phyloP scores from a whole-genome alignment of 2,329 filamentous ascomycete species.

The Aspergillus novofumigatus region DNA sequence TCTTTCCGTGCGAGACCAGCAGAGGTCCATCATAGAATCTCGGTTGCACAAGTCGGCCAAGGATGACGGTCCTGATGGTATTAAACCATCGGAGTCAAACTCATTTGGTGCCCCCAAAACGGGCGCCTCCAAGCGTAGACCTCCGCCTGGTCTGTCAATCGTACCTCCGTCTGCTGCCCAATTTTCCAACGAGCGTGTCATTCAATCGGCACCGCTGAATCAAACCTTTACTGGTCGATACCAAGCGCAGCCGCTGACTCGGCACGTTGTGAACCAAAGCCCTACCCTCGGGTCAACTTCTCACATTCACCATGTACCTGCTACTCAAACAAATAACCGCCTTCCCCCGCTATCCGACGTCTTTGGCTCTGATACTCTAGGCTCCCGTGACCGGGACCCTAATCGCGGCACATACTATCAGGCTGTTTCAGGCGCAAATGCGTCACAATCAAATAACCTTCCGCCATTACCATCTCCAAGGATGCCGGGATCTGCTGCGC shows the following conservation, averaged over 20 bases:
- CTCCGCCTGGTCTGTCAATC: slow-evolving; percentile 85
- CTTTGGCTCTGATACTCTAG: slow-evolving; percentile 72
- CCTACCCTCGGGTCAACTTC: slow-evolving; percentile 78
- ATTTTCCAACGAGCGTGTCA: slow-evolving; percentile 89
- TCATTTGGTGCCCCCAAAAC: slow-evolving; percentile 34
- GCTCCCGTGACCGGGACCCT: slow-evolving; percentile 35
- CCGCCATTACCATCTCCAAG: slow-evolving; percentile 74
- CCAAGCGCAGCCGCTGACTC: slow-evolving; percentile 68
- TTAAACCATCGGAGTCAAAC: slow-evolving; percentile 51
- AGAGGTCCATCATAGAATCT: slow-evolving; percentile 90
- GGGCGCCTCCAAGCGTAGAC: slow-evolving; percentile 50
- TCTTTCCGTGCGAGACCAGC: slow-evolving; percentile 87
- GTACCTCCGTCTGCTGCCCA: slow-evolving; percentile 89
- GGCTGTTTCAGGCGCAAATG: slow-evolving; percentile 61
- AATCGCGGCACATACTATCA: slow-evolving; percentile 39
- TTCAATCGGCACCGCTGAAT: slow-evolving; percentile 91
- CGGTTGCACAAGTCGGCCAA: slow-evolving; percentile 84
- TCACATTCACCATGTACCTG: slow-evolving; percentile 86
- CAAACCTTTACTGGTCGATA: slow-evolving; percentile 93
- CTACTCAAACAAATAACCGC: slow-evolving; percentile 83
- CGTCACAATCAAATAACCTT: slow-evolving; percentile 58
- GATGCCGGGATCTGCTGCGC: slow-evolving; percentile 54
- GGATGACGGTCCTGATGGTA: slow-evolving; percentile 61
- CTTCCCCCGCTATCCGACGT: slow-evolving; percentile 93
- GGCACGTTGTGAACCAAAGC: slow-evolving; percentile 75